phyloP scores from a whole-genome alignment of 306 rosid species.

The Vigna radiata region DNA sequence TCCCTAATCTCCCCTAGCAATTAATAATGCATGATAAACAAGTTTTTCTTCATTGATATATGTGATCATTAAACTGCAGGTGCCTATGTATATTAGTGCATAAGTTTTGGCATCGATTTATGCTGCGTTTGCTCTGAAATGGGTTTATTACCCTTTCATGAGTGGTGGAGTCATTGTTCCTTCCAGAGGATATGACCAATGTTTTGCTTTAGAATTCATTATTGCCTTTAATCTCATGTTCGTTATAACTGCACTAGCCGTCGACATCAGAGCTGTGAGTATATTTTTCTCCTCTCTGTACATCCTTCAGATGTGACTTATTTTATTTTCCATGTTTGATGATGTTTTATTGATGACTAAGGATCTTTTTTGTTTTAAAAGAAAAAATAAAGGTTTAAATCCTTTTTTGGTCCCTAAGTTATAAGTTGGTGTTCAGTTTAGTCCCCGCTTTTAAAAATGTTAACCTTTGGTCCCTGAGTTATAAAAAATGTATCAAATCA shows the following conservation, averaged over 20 bases:
- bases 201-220: slow-evolving; percentile 81
- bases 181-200: slow-evolving; percentile 70
- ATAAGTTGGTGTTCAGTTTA: too few relatives aligned
- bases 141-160: slow-evolving; percentile 45
- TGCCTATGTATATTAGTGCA: slow-evolving; percentile 75
- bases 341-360: too few relatives aligned
- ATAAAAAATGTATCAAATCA: too few relatives aligned
- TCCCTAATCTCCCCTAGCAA: too few relatives aligned
- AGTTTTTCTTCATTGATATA: neutral
- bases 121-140: slow-evolving; percentile 72
- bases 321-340: neutral
- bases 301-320: too few relatives aligned
- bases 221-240: slow-evolving; percentile 92
- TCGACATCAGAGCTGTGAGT: slow-evolving; percentile 84
- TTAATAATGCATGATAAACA: too few relatives aligned
- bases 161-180: slow-evolving; percentile 87
- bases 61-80: slow-evolving; percentile 46
- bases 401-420: too few relatives aligned
- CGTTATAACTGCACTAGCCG: slow-evolving; percentile 86
- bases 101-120: slow-evolving; percentile 74
- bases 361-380: too few relatives aligned
- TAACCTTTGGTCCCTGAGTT: too few relatives aligned
- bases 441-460: too few relatives aligned
- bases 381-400: too few relatives aligned
- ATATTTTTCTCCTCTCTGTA: neutral